Evolutionary conservation across 306 rosid species (phyloP).

Genomic region (Pyrus communis): DNA sequence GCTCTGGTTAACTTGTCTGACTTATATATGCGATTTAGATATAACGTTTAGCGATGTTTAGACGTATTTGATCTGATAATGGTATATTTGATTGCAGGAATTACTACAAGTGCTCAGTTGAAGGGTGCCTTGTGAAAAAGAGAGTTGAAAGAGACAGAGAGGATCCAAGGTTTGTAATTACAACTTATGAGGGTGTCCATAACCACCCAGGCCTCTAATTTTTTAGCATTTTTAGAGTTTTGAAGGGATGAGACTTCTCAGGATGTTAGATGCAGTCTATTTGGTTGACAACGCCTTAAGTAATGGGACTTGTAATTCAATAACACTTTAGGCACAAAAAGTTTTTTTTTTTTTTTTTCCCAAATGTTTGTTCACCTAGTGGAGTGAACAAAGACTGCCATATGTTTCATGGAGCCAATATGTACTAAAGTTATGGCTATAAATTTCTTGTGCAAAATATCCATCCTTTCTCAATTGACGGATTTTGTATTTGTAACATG

Average conservation of each 20-base stretch:
- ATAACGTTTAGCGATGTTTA: neutral
- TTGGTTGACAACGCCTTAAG: neutral
- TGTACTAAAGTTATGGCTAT: too few species aligned
- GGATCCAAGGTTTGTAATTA: slow-evolving; percentile 66
- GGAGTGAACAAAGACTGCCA: neutral
- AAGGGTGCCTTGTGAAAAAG: slow-evolving; percentile 83
- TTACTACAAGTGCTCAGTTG: slow-evolving; percentile 75
- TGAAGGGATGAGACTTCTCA: too few species aligned
- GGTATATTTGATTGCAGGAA: slow-evolving; percentile 45
- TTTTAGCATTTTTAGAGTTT: neutral
- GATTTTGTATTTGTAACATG: too few species aligned
- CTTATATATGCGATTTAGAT: neutral
- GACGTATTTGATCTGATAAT: neutral
- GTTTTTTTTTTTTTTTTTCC: neutral
- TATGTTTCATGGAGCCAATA: neutral
- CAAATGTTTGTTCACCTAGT: neutral
- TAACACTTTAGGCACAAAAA: neutral
- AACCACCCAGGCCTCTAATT: slow-evolving; percentile 41
- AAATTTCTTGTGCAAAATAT: too few species aligned
- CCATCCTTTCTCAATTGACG: too few species aligned
- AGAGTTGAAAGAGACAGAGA: slow-evolving; percentile 90
- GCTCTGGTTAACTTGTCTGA: neutral
- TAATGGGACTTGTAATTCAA: neutral
- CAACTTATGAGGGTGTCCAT: slow-evolving; percentile 84
- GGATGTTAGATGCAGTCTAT: neutral